phyloP scores from a whole-genome alignment of 768 basidiomycete species.

The Floccularia luteovirens region DNA sequence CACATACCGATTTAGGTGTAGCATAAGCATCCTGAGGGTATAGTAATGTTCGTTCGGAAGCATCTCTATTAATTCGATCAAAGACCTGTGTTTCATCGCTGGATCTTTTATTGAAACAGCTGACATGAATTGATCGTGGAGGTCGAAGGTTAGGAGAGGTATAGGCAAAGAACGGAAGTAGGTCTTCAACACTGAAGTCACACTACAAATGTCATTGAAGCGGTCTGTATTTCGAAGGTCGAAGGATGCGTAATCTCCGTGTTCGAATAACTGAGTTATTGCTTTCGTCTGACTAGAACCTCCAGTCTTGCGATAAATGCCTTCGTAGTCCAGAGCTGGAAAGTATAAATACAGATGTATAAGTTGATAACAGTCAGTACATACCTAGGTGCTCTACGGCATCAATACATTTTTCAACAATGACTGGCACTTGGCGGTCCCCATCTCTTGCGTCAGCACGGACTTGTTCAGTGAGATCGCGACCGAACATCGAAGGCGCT shows the following conservation, averaged over 20 bases:
- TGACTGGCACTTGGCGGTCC: constrained; percentile 67
- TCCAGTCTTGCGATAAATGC: constrained; percentile 96
- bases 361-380: constrained; percentile 14
- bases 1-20: constrained; percentile 79
- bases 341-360: neutral
- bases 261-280: constrained; percentile 92
- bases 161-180: constrained; percentile 92
- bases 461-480: constrained; percentile 81
- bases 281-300: constrained; percentile 87
- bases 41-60: constrained; percentile 86
- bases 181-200: constrained; percentile 94
- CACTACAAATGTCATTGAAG: constrained; percentile 96
- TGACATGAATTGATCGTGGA: constrained; percentile 85
- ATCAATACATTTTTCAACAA: constrained; percentile 94
- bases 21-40: constrained; percentile 74
- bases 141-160: constrained; percentile 83
- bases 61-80: constrained; percentile 64
- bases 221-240: constrained; percentile 80
- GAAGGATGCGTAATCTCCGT: constrained; percentile 84
- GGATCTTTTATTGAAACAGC: constrained; percentile 68
- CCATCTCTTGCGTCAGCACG: constrained; percentile 51
- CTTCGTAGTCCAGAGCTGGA: constrained; percentile 89
- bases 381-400: constrained; percentile 85
- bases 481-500: constrained; percentile 92
- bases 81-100: constrained; percentile 43